These are phyloP conservation scores for Cladorrhinum sp. DNA, from an alignment of 2,329 filamentous ascomycete species.

Conservation along the genomic window DNA sequence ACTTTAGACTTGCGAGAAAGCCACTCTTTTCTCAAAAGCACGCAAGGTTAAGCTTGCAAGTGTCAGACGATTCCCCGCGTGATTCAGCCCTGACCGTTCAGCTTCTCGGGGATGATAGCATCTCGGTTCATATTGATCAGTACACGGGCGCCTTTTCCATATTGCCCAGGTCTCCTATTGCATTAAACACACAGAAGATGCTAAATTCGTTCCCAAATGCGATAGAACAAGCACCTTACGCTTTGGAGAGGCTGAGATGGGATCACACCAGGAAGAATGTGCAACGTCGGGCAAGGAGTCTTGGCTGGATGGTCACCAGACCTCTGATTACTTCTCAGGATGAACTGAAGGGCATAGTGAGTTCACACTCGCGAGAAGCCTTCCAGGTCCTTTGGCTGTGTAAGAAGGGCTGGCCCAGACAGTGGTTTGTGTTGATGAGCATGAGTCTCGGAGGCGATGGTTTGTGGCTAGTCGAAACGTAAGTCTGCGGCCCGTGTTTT, in stretches of 20 bases:
- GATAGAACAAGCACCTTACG: conserved; percentile 53
- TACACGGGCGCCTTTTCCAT: conserved; percentile 75
- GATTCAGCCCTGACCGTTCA: conserved; percentile 68
- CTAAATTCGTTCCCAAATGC: conserved; percentile 59
- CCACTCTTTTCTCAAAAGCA: conserved; percentile 60
- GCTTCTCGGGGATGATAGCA: conserved; percentile 59
- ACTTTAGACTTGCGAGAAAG: conserved; percentile 56
- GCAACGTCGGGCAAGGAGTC: conserved; percentile 55
- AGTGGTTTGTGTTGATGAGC: conserved; percentile 71
- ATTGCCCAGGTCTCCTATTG: conserved; percentile 58
- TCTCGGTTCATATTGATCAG: conserved; percentile 68
- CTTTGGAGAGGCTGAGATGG: conserved; percentile 62
- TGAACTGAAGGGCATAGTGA: conserved; percentile 58
- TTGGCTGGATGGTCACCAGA: conserved; percentile 61
- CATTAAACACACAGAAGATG: conserved; percentile 57
- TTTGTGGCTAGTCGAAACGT: conserved; percentile 74
- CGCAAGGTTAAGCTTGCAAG: conserved; percentile 55
- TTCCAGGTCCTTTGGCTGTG: conserved; percentile 67
- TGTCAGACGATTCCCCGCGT: conserved; percentile 60
- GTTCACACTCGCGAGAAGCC: conserved; percentile 53
- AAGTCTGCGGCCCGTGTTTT: conserved; percentile 33
- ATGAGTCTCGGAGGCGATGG: conserved; percentile 70
- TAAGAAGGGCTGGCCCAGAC: conserved; percentile 65
- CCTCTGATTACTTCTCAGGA: conserved; percentile 45
- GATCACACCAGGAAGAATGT: conserved; percentile 61